A percentile compares a stretch with the other conserved stretches of the same genome.
phyloP scores from a whole-genome alignment of 441 rosid species.

The Gossypium davidsonii region DNA sequence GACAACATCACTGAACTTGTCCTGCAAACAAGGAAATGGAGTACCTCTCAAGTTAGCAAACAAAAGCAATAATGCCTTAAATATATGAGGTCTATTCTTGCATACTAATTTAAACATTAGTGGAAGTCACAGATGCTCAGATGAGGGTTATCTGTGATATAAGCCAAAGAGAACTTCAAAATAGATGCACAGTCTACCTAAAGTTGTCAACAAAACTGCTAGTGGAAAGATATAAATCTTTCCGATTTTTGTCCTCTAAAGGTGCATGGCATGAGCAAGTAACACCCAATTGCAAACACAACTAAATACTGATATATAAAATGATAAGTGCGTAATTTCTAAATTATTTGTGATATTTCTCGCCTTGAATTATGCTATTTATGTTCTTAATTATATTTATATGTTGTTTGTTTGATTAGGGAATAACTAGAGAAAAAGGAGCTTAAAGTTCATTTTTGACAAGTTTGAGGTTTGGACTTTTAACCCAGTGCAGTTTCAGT shows the following conservation, averaged over 20 bases:
- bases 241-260: not conserved
- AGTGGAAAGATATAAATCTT: not conserved
- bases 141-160: not conserved
- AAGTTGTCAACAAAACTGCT: not conserved
- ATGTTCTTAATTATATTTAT: too few relatives aligned
- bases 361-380: too few relatives aligned
- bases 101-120: not conserved
- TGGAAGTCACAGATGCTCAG: not conserved
- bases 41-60: slow-evolving; percentile 3
- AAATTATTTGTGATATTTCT: too few relatives aligned
- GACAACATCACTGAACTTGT: slow-evolving; percentile 82
- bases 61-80: not conserved
- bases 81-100: not conserved
- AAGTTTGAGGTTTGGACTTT: too few relatives aligned
- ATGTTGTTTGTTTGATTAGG: too few relatives aligned
- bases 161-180: not conserved
- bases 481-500: too few relatives aligned
- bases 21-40: slow-evolving; percentile 39
- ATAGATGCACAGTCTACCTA: not conserved
- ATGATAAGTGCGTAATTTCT: too few relatives aligned
- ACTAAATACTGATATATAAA: not conserved
- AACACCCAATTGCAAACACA: not conserved
- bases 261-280: not conserved
- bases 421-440: too few relatives aligned
- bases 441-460: too few relatives aligned